Evolutionary conservation across 2,329 filamentous ascomycete species (phyloP), one percentile per base, ranked within the genome.

Genomic region (Claviceps fusiformis): DNA sequence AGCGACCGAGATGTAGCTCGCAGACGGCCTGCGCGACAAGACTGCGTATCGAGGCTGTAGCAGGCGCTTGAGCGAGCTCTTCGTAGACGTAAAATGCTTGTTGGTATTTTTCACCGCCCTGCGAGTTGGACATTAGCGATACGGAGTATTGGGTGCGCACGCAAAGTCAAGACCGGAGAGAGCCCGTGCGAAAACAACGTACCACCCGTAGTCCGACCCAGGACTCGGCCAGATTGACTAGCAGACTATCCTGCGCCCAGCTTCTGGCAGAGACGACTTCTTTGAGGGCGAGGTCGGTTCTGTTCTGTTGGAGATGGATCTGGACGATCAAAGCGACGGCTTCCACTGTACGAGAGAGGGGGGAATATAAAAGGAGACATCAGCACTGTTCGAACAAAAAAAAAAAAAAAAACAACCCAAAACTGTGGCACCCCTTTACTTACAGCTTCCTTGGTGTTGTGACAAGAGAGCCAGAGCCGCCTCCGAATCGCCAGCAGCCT

Each of bases 71-170:
- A 5, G 93, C 92, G 51, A 97, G 81, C 71, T 98, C 93, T 72
- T 97, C 92, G 65, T 89, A 97, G 58, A 97, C 92, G 76, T 98
- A 97, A 72, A 95, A 97, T 19, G 92, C 86, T 66, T 93, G 88
- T 67, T 97, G 93, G 72, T 97, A 97, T 69, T 89, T 93, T 63
- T 95, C 90, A 62, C 91, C 91, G 65, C 92, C 92, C 86, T 95
- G 27, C 19, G 43, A 58, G 31, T 54, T 7, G 39, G 37, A 44
- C 31, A 57, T 74, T 60, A 71, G 65, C 60, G 58, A 51, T 49
- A 17, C 27, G 17, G 35, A 9, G 19, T 19, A 19, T 19, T 19
- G 19, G 19, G 19, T 19, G 19, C 19, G 19, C 19, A 1, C 1
- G 19, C 19, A 19, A 19, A 19, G 19, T 19, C 19, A 19, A 19